Conservation (phyloP, 1,284 basidiomycete genomes). For the Mycosarcoma maydis region DNA sequence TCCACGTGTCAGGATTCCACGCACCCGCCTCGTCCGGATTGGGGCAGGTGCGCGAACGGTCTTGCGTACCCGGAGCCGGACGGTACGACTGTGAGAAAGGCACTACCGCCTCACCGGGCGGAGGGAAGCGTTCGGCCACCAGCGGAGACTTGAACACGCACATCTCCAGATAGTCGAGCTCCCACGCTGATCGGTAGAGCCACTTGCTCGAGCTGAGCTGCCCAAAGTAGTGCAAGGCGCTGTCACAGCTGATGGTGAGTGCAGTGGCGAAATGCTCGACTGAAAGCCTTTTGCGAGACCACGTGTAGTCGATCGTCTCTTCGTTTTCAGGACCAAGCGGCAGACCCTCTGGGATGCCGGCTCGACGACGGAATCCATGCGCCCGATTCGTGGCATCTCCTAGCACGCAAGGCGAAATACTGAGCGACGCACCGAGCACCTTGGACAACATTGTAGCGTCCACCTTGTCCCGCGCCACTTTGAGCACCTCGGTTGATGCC, state of each 20-base stretch:
- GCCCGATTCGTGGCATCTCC: constrained; percentile 45
- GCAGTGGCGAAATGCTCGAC: constrained; percentile 55
- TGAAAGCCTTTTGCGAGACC: constrained; percentile 53
- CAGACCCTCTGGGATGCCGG: constrained; percentile 58
- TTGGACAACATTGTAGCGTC: constrained; percentile 31
- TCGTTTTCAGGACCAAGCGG: constrained; percentile 45
- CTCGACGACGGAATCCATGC: constrained; percentile 53
- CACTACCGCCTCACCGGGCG: constrained; percentile 51
- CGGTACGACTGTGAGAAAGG: constrained; percentile 37
- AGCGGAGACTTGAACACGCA: constrained; percentile 60
- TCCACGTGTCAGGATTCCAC: constrained; percentile 54
- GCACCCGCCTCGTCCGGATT: constrained; percentile 50
- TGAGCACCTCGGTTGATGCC: constrained; percentile 23
- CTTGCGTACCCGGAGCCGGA: constrained; percentile 24
- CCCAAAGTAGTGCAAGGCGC: constrained; percentile 39
- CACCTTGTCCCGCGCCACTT: constrained; percentile 26
- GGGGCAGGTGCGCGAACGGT: constrained; percentile 52
- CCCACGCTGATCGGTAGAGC: constrained; percentile 58
- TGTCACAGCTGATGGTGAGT: constrained; percentile 44
- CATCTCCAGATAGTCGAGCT: constrained; percentile 63
- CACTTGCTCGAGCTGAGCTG: constrained; percentile 52
- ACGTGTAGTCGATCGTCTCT: constrained; percentile 60
- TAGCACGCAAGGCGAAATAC: constrained; percentile 50
- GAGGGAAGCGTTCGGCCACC: constrained; percentile 56
- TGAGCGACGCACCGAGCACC: constrained; percentile 32